Evolutionary conservation across 2,329 filamentous ascomycete species (phyloP), one percentile per base, ranked within the genome.

Genomic region (Talaromyces sp.): DNA sequence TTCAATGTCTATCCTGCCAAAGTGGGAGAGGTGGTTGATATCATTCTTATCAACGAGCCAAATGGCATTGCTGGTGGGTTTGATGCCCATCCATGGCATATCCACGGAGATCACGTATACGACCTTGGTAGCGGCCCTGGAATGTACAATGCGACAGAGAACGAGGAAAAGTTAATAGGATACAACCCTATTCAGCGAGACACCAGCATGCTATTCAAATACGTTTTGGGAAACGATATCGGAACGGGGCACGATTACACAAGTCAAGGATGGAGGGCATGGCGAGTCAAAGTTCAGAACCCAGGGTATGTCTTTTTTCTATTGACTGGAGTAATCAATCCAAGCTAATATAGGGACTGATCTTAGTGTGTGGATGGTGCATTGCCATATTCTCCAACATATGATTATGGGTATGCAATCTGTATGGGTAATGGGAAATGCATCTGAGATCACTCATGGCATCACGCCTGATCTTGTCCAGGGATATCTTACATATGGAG

Each of bases 191-290:
- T 79, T 3, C 65, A 68, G 33, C 70, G 82, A 5, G 80, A 82
- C 59, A 82, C 79, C 0, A 86, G 83, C 1, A 80, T 85, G 65
- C 73, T 89, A 3, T 85, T 86, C 65, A 73, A 82, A 1, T 89
- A 87, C 65, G 72, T 70, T 0, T 65, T 72, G n/a, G 3, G 76
- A 75, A 28, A 80, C 78, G 0, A 65, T 65, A 2, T 69, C 78
- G 0, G 73, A 79, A 4, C 69, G 75, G 5, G 78, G 77, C 1
- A 75, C 79, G 0, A 85, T 54, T 53, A 47, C n/a, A 57, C 60
- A 5, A 44, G n/a, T 36, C 60, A 61, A 44, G 60, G 86, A 0
- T 89, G 86, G 86, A 75, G 86, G 23, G 85, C 79, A 0, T 88
- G 85, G 86, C 76, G 86, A 9, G 71, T 87, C 0, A 75, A 83